Conservation (phyloP, 805 yeast genomes). For the Saccharomycopsis sp. region DNA sequence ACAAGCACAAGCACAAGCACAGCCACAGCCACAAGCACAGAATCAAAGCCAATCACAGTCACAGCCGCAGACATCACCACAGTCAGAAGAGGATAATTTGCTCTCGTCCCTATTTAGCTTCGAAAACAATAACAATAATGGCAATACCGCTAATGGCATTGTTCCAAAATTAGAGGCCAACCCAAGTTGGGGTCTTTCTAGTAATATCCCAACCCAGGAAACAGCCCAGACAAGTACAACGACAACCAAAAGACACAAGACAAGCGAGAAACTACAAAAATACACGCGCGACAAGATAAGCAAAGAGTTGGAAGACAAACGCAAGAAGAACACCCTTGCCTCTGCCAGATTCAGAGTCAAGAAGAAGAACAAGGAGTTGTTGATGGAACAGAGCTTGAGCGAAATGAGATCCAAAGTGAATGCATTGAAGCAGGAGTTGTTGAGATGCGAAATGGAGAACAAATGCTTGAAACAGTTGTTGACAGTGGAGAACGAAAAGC, state of each 20-base stretch:
- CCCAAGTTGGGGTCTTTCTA: too few species aligned
- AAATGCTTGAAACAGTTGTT: slow-evolving; percentile 74
- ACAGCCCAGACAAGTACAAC: slow-evolving; percentile 3
- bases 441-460: slow-evolving; percentile 90
- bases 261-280: slow-evolving; percentile 3
- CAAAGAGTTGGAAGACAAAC: slow-evolving; percentile 40
- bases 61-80: neutral
- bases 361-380: slow-evolving; percentile 87
- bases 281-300: neutral
- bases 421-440: slow-evolving; percentile 61
- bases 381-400: slow-evolving; percentile 68
- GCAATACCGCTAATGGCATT: neutral
- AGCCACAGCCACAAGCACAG: neutral
- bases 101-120: too few species aligned
- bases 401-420: slow-evolving; percentile 63
- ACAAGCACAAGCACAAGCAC: too few species aligned
- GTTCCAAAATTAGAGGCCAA: neutral
- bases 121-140: too few species aligned
- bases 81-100: neutral
- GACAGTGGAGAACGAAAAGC: slow-evolving; percentile 60
- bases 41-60: too few species aligned
- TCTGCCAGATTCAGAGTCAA: slow-evolving; percentile 88
- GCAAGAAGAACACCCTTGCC: slow-evolving; percentile 87
- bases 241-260: neutral
- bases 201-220: neutral